Conservation (phyloP, 1,139 yeast genomes). For the Lodderomyces parapsilosis region DNA sequence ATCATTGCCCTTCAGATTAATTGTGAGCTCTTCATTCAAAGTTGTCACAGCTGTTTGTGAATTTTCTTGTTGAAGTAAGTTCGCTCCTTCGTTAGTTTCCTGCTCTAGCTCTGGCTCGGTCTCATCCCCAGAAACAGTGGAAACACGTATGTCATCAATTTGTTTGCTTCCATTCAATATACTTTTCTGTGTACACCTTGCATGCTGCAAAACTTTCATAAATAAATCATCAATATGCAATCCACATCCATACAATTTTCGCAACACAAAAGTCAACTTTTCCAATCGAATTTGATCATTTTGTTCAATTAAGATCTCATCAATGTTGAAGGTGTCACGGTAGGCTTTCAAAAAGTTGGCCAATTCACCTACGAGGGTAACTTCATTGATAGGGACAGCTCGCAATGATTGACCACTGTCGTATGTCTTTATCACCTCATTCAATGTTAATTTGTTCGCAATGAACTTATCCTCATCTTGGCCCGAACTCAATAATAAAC, state of each 20-base stretch:
- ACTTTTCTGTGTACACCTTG: neutral
- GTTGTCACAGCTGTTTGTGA: neutral
- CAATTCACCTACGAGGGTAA: constrained; percentile 23
- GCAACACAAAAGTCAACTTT: constrained; percentile 24
- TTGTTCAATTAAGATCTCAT: constrained; percentile 14
- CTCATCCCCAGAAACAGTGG: neutral
- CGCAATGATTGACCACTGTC: constrained; percentile 33
- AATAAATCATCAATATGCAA: constrained; percentile 24
- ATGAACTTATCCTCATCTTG: constrained; percentile 18
- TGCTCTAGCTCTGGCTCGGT: neutral
- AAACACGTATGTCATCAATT: constrained; percentile 2
- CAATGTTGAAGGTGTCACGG: constrained; percentile 15
- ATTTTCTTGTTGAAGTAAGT: neutral
- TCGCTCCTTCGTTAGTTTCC: neutral
- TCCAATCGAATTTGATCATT: constrained; percentile 22
- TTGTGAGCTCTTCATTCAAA: neutral
- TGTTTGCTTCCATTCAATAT: neutral
- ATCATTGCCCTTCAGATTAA: neutral
- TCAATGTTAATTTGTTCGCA: constrained; percentile 21
- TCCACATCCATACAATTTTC: constrained; percentile 38
- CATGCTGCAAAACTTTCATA: neutral
- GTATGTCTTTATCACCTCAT: constrained; percentile 18
- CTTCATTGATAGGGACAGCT: constrained; percentile 42
- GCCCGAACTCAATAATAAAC: constrained; percentile 36
- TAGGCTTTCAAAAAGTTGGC: constrained; percentile 14